Base-by-base conservation (phyloP, 495 filamentous ascomycete species). In the Lineolata rhizophorae region DNA sequence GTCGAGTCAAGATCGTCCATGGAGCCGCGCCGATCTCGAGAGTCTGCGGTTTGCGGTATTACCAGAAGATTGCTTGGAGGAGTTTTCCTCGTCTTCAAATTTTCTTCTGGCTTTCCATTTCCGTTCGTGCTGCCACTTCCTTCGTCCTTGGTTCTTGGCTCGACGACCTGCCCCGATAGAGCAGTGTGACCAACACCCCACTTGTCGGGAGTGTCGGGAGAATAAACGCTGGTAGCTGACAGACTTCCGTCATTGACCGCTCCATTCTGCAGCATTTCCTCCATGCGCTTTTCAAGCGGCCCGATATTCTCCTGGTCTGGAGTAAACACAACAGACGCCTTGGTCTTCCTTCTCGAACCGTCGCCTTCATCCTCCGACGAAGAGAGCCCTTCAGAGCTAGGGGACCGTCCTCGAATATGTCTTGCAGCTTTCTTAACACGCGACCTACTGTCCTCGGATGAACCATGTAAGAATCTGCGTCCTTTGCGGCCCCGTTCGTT, bases 231-330 rank as follows among this genome's bases (percentile, higher is more conserved):
- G n/a, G n/a, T n/a, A n/a, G n/a, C n/a, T n/a, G n/a, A n/a, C n/a
- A n/a, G n/a, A n/a, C n/a, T n/a, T n/a, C n/a, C n/a, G n/a, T n/a
- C n/a, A n/a, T n/a, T n/a, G n/a, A n/a, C n/a, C n/a, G n/a, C n/a
- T n/a, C n/a, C n/a, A n/a, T 36, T 18, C 11, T 24, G 18, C 9
- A 75, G 52, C 55, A 75, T 61, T n/a, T 67, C 58, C 39, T 62
- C 57, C 66, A 79, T 72, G 37, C 75, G 72, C 41, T 67, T 71
- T 35, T 70, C 68, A 4, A 80, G 50, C 10, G 72, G 57, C 18
- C 65, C 65, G 35, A 52, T 65, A 20, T 61, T 52, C 15, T 45
- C 34, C 17, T 48, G 22, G 36, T 9, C 31, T 25, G 18, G 40
- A 33, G 2, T 35, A 13, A 8, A 8, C n/a, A 14, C 13, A 5